phyloP scores from a whole-genome alignment of 2,329 filamentous ascomycete species.

The Capronia coronata region DNA sequence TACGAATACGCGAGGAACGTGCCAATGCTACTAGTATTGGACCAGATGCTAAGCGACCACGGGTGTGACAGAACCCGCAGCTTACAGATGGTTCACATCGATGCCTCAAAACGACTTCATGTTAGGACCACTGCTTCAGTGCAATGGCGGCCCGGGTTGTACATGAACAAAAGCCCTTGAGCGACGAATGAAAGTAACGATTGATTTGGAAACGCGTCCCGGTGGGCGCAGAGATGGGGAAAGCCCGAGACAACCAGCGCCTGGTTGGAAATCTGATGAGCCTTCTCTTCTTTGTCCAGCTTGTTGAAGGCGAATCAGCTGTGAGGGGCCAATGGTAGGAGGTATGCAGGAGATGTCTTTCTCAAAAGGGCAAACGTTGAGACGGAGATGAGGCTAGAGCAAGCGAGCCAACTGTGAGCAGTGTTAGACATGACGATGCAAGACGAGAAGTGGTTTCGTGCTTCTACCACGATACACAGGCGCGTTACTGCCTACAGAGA shows the following conservation, averaged over 20 bases:
- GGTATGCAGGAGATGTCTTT: background rate
- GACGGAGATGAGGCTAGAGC: no score
- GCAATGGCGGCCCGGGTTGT: background rate
- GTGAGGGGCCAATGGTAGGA: background rate
- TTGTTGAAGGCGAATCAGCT: background rate
- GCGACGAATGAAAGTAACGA: background rate
- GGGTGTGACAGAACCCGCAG: constrained; percentile 13
- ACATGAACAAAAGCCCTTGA: background rate
- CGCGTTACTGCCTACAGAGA: no score
- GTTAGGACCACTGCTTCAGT: background rate
- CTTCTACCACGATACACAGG: no score
- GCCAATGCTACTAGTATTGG: constrained; percentile 12
- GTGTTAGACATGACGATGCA: no score
- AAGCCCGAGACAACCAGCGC: background rate
- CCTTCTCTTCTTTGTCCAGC: background rate
- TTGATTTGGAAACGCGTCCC: constrained; percentile 1
- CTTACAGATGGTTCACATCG: background rate
- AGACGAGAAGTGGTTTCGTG: no score
- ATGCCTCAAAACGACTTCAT: background rate
- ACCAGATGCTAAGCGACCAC: constrained; percentile 23
- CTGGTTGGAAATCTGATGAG: background rate
- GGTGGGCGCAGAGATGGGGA: background rate
- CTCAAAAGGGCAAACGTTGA: background rate
- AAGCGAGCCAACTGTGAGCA: no score
- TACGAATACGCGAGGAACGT: constrained; percentile 46